Conservation (phyloP, 768 basidiomycete species). For the Suillus spraguei region DNA sequence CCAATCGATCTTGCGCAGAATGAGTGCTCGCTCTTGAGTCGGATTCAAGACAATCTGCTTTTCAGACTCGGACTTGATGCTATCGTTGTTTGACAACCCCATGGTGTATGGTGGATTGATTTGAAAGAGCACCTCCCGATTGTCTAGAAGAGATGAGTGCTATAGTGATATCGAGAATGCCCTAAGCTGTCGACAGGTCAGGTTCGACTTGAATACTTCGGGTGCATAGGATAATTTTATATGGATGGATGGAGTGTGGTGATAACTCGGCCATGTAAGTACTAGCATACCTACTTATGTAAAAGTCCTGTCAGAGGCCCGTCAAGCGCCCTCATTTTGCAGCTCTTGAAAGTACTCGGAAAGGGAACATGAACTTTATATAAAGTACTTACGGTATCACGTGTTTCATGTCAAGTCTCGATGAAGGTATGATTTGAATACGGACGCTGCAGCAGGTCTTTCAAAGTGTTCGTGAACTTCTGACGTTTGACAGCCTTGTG, state of each 20-base stretch:
- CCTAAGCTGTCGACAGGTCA: not conserved
- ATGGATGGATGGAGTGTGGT: not conserved
- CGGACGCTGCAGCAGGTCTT: too few species aligned
- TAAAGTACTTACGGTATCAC: too few species aligned
- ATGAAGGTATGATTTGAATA: too few species aligned
- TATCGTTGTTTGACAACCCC: not conserved
- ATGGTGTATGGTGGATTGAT: not conserved
- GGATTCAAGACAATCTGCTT: slow-evolving; percentile 10
- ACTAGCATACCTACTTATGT: not conserved
- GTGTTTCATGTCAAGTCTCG: too few species aligned
- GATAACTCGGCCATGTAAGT: not conserved
- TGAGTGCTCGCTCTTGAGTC: slow-evolving; percentile 24
- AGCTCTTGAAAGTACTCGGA: too few species aligned
- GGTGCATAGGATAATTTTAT: not conserved
- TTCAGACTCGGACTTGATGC: not conserved
- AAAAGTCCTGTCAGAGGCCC: not conserved
- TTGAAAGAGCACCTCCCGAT: too few species aligned
- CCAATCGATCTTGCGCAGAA: slow-evolving; percentile 45
- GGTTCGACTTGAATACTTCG: not conserved
- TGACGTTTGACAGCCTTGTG: too few species aligned
- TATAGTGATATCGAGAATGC: too few species aligned
- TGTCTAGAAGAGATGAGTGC: not conserved
- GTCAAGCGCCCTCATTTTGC: too few species aligned
- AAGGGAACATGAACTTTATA: too few species aligned
- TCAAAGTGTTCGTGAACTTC: too few species aligned